Base-by-base conservation (phyloP, 441 rosid genomes). In the Erodium texanum region DNA sequence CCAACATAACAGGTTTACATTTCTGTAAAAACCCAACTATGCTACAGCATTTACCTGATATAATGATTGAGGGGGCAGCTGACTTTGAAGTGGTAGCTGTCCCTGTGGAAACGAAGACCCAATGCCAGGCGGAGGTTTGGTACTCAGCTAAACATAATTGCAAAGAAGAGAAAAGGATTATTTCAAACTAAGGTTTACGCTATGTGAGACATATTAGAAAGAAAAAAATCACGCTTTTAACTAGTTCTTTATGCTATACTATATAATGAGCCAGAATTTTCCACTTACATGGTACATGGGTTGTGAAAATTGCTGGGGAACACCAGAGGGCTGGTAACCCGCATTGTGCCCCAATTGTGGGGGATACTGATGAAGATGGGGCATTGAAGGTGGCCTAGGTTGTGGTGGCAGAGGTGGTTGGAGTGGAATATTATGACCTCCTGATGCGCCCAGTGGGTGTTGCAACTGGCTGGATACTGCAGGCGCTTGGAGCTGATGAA, bases 241-340 rank as follows among this genome's bases (percentile, higher is more conserved):
- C 20, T 34, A 43, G 54, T 59, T 14, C 7, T n/a, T 6, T 18
- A 22, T 29, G 71, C 61, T 73, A 70, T 54, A 38, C 24, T 15
- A 10, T 11, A 24, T 63, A 15, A n/a, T 63, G 15, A 63, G 27
- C 19, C 5, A 63, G 61, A 78, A n/a, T 43, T 64, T 73, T 70
- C 63, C 69, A 63, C 96, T 84, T 78, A 92, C 97, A 78, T 84
- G 97, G 84, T 78, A 92, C 77, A 82, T 71, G 22, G 92, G 85
- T 56, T 89, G 96, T 66, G 93, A 82, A 71, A 64, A 82, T 81
- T 88, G 94, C 75, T 89, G 97, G 78, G 87, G 86, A 70, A 81
- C 83, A 61, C 76, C 84, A 68, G 84, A 77, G 66, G 84, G 92
- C 66, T 87, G 96, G 78, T 84, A 89, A 69, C 90, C 94, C 73